Evolutionary conservation across 805 yeast species (phyloP).

Genomic region (Saccharomyces kudriavzevii): DNA sequence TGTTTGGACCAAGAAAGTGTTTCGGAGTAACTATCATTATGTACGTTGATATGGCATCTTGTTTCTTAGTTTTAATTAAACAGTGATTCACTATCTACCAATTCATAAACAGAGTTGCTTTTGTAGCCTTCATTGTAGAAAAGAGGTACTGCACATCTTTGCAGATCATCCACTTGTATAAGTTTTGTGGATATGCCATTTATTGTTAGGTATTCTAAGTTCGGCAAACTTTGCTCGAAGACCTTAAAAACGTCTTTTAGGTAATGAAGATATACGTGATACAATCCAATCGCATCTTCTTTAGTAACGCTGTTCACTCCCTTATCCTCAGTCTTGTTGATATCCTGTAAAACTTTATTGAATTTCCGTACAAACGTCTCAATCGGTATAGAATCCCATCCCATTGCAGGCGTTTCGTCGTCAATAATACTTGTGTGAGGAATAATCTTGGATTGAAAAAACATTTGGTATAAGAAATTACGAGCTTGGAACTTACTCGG

Average conservation of each 20-base stretch:
- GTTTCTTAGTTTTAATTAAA: slow-evolving; percentile 12
- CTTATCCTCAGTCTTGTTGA: not conserved
- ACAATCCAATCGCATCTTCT: slow-evolving; percentile 26
- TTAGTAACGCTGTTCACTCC: slow-evolving; percentile 7
- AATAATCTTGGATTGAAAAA: slow-evolving; percentile 25
- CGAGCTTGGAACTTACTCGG: slow-evolving; percentile 20
- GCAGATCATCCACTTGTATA: slow-evolving; percentile 19
- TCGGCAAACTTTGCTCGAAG: slow-evolving; percentile 24
- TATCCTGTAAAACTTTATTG: not conserved
- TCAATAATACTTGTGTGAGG: slow-evolving; percentile 34
- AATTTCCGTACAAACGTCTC: slow-evolving; percentile 3
- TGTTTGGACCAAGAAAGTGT: not conserved
- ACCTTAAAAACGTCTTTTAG: slow-evolving; percentile 28
- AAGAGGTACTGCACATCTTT: slow-evolving; percentile 24
- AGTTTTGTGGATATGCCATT: slow-evolving; percentile 31
- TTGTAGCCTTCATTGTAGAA: slow-evolving; percentile 18
- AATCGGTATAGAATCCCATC: slow-evolving; percentile 27
- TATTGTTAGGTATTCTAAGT: slow-evolving; percentile 27
- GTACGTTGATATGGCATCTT: not conserved
- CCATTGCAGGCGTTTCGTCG: slow-evolving; percentile 32
- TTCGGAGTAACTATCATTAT: not conserved
- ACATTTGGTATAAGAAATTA: slow-evolving; percentile 26
- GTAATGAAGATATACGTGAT: slow-evolving; percentile 31
- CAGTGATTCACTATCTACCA: slow-evolving; percentile 24
- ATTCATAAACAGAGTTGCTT: slow-evolving; percentile 26